Evolutionary conservation across 305 asterid species (phyloP), one percentile per base, ranked within the genome.

Genomic region (Plantago lanceolata): DNA sequence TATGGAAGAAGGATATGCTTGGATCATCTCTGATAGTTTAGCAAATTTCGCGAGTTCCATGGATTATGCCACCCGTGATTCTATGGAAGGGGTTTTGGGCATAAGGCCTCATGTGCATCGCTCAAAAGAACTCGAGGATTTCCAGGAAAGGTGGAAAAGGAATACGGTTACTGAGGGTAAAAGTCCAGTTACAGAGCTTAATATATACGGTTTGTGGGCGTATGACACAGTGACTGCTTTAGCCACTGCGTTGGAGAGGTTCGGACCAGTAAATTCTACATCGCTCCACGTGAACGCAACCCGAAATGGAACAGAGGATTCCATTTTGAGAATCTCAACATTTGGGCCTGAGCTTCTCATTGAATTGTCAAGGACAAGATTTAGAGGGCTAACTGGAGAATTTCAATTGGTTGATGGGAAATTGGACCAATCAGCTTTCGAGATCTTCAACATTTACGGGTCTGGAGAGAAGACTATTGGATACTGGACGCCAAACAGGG

Each of bases 1-100:
- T 78, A 79, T 81, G 82, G 69, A 70, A 1, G 68, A 73, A 59
- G 82, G 76, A 17, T 77, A 75, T 63, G 87, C 75, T 6, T 84
- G 85, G 90, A 66, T 81, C 11, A 57, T 79, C 33, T 71, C 78
- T 11, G 79, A 73, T 55, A 70, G 74, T 8, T 8, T 79, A 8
- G 71, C 81, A 1, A 78, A 65, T 54, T 73, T 70, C 60, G 19
- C 72, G 54, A 54, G 13, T 59, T 61, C 73, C 13, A 14, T 75
- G 11, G 71, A 68, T 48, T 19, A 66, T 26, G 21, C 48, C 2
- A 14, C 59, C n/a, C 67, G 67, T 45, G 77, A 63, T 29, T 55
- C 79, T 0, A 78, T 83, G 84, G 80, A 81, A 35, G 84, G 86
- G 16, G 80, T 79, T 61, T 0, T 84, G 13, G 90, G 85, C 15